Conservation (phyloP, 495 filamentous ascomycete species). For the Annulohypoxylon nitens region DNA sequence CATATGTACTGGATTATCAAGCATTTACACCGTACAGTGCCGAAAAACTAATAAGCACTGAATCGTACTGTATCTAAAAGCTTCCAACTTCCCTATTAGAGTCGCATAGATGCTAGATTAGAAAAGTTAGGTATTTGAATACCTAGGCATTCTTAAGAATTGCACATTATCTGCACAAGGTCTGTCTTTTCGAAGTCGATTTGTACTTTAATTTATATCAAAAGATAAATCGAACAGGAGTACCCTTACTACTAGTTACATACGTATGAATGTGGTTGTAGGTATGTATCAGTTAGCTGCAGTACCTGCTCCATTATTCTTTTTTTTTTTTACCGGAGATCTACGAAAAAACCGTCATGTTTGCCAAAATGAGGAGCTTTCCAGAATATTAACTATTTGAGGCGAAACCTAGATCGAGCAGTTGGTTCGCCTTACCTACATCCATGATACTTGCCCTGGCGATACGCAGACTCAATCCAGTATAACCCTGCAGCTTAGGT, state of each 20-base stretch:
- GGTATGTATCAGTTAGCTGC: neutral
- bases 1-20: neutral
- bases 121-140: neutral
- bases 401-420: neutral
- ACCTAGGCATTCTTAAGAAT: neutral
- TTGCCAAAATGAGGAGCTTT: slow-evolving; percentile 12
- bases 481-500: slow-evolving; percentile 17
- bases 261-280: neutral
- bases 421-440: neutral
- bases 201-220: neutral
- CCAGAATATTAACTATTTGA: slow-evolving; percentile 16
- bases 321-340: slow-evolving; percentile 1
- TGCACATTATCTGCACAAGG: neutral
- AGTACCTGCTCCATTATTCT: neutral
- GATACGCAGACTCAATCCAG: slow-evolving; percentile 10
- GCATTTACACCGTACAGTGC: neutral
- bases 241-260: neutral
- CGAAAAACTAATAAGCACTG: neutral
- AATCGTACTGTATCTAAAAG: neutral
- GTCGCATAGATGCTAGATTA: neutral
- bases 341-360: neutral
- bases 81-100: neutral
- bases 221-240: slow-evolving; percentile 1
- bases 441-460: neutral
- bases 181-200: neutral